These are phyloP conservation scores for Hymenoscyphus occultus DNA, from an alignment of 2,329 filamentous ascomycete genomes.

Conservation along the genomic window DNA sequence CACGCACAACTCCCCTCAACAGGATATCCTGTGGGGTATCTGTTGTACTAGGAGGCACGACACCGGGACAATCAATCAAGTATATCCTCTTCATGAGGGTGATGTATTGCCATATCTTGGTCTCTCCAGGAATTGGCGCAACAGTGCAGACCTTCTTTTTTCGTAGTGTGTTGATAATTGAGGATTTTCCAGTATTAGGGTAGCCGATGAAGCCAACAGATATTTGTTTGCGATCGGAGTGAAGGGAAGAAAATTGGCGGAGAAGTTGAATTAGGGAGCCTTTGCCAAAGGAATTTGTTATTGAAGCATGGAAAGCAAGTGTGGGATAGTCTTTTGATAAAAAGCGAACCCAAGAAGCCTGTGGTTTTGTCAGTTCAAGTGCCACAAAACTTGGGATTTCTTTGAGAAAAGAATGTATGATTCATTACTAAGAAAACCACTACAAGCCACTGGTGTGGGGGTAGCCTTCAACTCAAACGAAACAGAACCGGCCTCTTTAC, in stretches of 20 bases:
- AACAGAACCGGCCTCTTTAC: conserved; percentile 67
- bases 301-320: conserved; percentile 87
- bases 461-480: conserved; percentile 97
- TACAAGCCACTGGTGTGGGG: conserved; percentile 63
- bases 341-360: conserved; percentile 90
- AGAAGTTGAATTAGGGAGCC: conserved; percentile 89
- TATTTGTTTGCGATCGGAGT: conserved; percentile 89
- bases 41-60: conserved; percentile 82
- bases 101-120: conserved; percentile 97
- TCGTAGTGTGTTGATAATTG: conserved; percentile 92
- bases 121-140: conserved; percentile 93
- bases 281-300: conserved; percentile 96
- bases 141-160: conserved; percentile 94
- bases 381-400: conserved; percentile 3
- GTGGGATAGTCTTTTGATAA: conserved; percentile 92
- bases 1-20: conserved; percentile 83
- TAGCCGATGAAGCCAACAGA: conserved; percentile 76
- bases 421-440: conserved; percentile 98
- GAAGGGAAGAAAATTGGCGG: conserved; percentile 86
- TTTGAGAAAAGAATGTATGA: conserved; percentile 63
- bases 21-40: conserved; percentile 87
- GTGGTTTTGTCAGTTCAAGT: conserved; percentile 20
- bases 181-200: conserved; percentile 93
- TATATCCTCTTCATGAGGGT: conserved; percentile 93
- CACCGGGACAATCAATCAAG: conserved; percentile 94